Evolutionary conservation across 345 rosid genomes (phyloP), one percentile per base, ranked within the genome.

Genomic region (Schrenkiella parvula): DNA sequence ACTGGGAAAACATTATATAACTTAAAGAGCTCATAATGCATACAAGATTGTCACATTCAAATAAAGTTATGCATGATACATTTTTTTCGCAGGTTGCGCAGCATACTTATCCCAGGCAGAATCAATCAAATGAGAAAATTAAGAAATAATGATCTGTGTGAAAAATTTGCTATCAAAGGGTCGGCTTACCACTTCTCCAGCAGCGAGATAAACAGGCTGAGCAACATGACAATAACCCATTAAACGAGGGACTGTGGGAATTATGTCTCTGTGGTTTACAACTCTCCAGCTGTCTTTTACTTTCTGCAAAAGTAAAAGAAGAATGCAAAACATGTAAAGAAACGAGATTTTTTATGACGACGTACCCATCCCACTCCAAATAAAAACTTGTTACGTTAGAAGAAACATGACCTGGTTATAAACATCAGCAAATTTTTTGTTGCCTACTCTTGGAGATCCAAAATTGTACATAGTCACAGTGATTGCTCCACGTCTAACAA

Each of bases 191-290:
- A 86, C 52, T 21, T 74, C 85, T 81, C 96, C 96, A 68, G 92
- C 81, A 23, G 87, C 85, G 50, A 93, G 84, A 84, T 89, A 93
- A 47, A 91, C 80, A 47, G 97, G 98, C 44, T 87, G 90, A 60
- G 97, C 98, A 22, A 93, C 98, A 59, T 93, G 98, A 81, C 92
- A 91, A 69, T 93, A 93, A 54, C 98, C 98, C 98, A 91, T 93
- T 72, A 91, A 81, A 54, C 90, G 96, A 37, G 98, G 97, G 17
- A 93, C 84, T 7, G 98, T 85, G n/a, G 97, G 98, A 75, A 93
- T 91, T 73, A 93, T 91, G 82, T 93, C 98, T 84, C 98, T 88
- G 66, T 88, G 95, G 80, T 93, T 93, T 43, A 93, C 95, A 63
- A 93, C 88, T 81, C 97, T 89, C 98, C 97, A 89, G 77, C 93